Percentiles rank a stretch among this genome's conserved stretches.
Conservation (phyloP, 2,329 filamentous ascomycete species). For the Xylariales sp. region DNA sequence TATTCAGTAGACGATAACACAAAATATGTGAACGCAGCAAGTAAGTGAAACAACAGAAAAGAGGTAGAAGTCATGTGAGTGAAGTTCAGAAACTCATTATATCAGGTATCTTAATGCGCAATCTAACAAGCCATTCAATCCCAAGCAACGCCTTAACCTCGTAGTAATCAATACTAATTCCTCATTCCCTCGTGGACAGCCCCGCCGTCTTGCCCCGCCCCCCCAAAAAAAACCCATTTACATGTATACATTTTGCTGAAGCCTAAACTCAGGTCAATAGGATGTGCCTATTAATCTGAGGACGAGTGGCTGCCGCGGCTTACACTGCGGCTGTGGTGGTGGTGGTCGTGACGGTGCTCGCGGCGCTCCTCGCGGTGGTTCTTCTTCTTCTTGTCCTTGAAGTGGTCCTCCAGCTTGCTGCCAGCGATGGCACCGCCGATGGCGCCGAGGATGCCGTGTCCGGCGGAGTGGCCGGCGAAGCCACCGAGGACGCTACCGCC, state of each 20-base stretch:
- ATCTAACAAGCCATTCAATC: no score
- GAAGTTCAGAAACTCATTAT: no score
- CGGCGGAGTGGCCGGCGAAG: not conserved
- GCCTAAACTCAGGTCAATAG: not conserved
- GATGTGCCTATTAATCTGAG: not conserved
- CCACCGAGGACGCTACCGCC: constrained; percentile 2
- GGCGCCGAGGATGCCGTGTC: constrained; percentile 6
- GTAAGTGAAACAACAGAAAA: no score
- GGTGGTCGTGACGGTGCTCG: constrained; percentile 28
- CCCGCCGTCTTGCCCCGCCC: not conserved
- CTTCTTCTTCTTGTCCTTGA: constrained; percentile 16
- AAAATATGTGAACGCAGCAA: no score
- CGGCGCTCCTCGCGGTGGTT: constrained; percentile 34
- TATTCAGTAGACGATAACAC: no score
- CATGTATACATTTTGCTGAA: not conserved
- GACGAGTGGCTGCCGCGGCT: constrained; percentile 6
- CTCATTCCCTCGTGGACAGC: no score
- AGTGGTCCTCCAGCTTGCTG: constrained; percentile 5
- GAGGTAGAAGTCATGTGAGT: no score
- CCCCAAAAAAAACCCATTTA: not conserved
- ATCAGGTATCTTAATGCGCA: no score
- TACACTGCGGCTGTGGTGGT: constrained; percentile 21
- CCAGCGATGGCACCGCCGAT: constrained; percentile 7
- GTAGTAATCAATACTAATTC: no score
- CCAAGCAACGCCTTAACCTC: no score